These are phyloP conservation scores for Pelomyxa schiedti DNA, from an alignment of 78 protist species.

Conservation along the genomic window DNA sequence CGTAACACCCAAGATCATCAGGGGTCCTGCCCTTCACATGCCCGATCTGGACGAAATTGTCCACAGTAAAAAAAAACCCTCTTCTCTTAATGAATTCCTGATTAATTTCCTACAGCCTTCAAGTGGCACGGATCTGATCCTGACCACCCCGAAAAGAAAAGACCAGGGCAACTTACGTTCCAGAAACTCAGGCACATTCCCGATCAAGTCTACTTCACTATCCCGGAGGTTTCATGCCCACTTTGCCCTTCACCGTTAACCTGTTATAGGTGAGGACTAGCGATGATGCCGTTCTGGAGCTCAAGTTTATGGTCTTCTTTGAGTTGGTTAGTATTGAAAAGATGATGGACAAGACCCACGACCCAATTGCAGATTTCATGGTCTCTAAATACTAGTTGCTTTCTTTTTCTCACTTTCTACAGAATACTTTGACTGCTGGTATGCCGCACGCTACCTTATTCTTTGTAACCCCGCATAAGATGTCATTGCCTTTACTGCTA, in stretches of 20 bases:
- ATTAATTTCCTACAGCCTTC: too few relatives aligned
- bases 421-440: background rate
- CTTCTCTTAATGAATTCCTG: too few relatives aligned
- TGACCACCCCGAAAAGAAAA: background rate
- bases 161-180: background rate
- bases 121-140: background rate
- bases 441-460: background rate
- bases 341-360: constrained; percentile 7
- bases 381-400: background rate
- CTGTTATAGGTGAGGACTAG: constrained; percentile 15
- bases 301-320: constrained; percentile 14
- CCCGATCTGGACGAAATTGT: background rate
- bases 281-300: constrained; percentile 12
- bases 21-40: background rate
- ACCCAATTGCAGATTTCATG: constrained; percentile 16
- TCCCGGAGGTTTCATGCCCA: background rate
- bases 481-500: constrained; percentile 3
- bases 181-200: background rate
- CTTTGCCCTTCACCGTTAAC: too few relatives aligned
- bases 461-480: background rate
- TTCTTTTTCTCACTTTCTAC: background rate
- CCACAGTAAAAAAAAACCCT: too few relatives aligned
- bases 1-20: background rate
- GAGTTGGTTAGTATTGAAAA: background rate
- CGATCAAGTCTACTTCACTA: background rate